Conservation (phyloP, 2,329 filamentous ascomycete genomes). For the Trichoderma pleuroti region DNA sequence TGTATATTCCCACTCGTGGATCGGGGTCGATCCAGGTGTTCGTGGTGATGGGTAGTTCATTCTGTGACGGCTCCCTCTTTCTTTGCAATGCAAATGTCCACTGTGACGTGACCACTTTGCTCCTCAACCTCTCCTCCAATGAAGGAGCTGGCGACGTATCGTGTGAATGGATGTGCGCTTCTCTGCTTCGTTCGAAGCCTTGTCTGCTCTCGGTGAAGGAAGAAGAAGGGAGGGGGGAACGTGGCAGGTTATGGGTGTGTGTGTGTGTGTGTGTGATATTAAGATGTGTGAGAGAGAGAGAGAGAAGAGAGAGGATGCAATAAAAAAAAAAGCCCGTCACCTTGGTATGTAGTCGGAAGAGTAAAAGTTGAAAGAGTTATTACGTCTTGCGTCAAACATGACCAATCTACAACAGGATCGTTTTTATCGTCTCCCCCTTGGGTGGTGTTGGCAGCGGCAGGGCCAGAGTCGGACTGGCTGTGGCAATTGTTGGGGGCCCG, state of each 20-base stretch:
- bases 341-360: slow-evolving; percentile 60
- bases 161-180: neutral
- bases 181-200: neutral
- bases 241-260: neutral
- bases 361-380: slow-evolving; percentile 51
- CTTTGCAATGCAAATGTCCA: slow-evolving; percentile 32
- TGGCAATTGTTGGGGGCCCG: slow-evolving; percentile 29
- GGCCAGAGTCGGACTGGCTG: slow-evolving; percentile 29
- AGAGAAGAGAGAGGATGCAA: neutral
- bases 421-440: slow-evolving; percentile 13
- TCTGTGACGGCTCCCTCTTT: slow-evolving; percentile 32
- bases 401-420: slow-evolving; percentile 28
- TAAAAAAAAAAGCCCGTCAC: slow-evolving; percentile 45
- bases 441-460: slow-evolving; percentile 25
- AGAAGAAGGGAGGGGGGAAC: neutral
- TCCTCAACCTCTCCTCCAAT: slow-evolving; percentile 28
- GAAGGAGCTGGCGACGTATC: slow-evolving; percentile 9
- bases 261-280: neutral
- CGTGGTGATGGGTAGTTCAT: slow-evolving; percentile 41
- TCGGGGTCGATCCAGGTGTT: slow-evolving; percentile 46
- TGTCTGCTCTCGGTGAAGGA: neutral
- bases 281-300: neutral
- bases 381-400: slow-evolving; percentile 57
- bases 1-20: slow-evolving; percentile 51
- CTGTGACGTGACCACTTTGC: slow-evolving; percentile 33